Base-by-base conservation (phyloP, 2,329 filamentous ascomycete species). In the Pyrenophora seminiperda region DNA sequence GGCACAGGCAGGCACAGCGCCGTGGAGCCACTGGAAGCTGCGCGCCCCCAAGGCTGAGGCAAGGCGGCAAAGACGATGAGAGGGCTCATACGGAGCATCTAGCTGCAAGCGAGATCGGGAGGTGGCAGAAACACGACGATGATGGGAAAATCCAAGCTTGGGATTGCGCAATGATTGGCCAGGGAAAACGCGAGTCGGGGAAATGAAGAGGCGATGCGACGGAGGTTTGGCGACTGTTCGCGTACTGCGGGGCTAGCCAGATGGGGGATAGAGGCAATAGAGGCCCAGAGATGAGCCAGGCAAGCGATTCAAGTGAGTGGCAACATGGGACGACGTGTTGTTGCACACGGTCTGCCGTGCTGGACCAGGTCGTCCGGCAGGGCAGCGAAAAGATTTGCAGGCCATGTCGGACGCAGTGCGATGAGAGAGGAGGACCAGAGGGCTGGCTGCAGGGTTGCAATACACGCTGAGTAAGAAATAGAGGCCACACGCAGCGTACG, bases 121-220 rank as follows among this genome's bases (percentile, higher is more conserved):
- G 4, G 24, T 37, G 48, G 44, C 47, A 46, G 45, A 43, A 46
- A 39, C 22, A 27, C 44, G 33, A 49, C 46, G 41, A 50, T 37
- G 43, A 43, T 49, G 53, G 60, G 54, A 54, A 61, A 45, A 57
- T 43, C 40, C 39, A 20, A 47, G 36, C 19, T 19, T 18, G 20
- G 15, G 38, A 20, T 17, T 7, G n/a, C 22, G 52, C 20, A 46
- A 27, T 63, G 61, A 68, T 68, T 68, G 65, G 66, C 46, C 31
- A 11, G 7, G 34, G 30, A 18, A 32, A 29, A 44, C 59, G 58
- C 53, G 69, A 71, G 60, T 72, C 68, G 61, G 58, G 66, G 67
- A 71, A 61, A 72, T 73, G 68, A 72, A 58, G 65, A 61, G 53
- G 62, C 57, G 58, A 58, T 56, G 57, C 48, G 50, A 54, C 53